A percentile compares a stretch with the other conserved stretches of the same genome.
phyloP scores from a whole-genome alignment of 1,139 yeast genomes.

The Geotrichum restrictum region DNA sequence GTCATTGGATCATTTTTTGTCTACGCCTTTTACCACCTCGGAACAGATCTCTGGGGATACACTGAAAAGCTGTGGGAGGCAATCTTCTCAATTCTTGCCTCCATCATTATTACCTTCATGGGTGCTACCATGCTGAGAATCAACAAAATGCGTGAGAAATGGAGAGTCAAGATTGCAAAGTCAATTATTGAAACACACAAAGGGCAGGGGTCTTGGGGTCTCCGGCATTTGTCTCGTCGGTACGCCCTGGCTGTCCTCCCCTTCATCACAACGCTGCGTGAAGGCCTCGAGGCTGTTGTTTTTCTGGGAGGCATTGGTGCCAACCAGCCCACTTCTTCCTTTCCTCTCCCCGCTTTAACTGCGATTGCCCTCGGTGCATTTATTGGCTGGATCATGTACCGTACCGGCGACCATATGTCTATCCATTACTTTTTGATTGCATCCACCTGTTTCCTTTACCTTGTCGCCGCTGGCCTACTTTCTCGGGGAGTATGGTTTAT shows the following conservation, averaged over 20 bases:
- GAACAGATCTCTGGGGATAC: conserved; percentile 75
- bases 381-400: conserved; percentile 67
- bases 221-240: conserved; percentile 47
- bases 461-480: conserved; percentile 84
- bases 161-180: conserved; percentile 84
- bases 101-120: conserved; percentile 79
- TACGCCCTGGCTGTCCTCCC: conserved; percentile 76
- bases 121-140: conserved; percentile 88
- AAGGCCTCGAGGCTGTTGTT: conserved; percentile 84
- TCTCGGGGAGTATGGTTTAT: conserved; percentile 90
- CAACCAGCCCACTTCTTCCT: conserved; percentile 66
- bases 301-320: conserved; percentile 86
- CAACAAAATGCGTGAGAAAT: conserved; percentile 85
- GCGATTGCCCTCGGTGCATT: conserved; percentile 65
- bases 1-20: conserved; percentile 83
- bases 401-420: conserved; percentile 72
- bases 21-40: conserved; percentile 76
- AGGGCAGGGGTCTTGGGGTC: conserved; percentile 32
- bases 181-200: conserved; percentile 52
- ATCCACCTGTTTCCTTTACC: conserved; percentile 80
- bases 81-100: conserved; percentile 74
- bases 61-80: conserved; percentile 96
- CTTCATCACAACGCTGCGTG: conserved; percentile 74
- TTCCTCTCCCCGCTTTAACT: conserved; percentile 74
- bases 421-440: conserved; percentile 74